These are phyloP conservation scores for Pestalotiopsis sp. DNA, from an alignment of 2,329 filamentous ascomycete species.

Conservation along the genomic window DNA sequence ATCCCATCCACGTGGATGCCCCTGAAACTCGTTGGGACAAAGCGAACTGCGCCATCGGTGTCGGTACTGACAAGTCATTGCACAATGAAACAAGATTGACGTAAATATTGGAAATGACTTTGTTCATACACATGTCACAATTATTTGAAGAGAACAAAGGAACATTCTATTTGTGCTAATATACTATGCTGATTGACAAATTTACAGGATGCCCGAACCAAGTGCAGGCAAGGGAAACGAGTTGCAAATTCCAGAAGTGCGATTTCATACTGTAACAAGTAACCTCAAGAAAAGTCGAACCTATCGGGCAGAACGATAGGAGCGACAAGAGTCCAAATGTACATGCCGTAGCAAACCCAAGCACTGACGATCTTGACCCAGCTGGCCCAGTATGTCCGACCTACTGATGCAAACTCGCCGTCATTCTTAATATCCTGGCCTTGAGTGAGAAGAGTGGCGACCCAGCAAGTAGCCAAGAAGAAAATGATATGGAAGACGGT, in stretches of 20 bases:
- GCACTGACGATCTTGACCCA: constrained; percentile 99
- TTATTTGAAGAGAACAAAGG: background rate
- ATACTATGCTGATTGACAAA: background rate
- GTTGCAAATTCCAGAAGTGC: background rate
- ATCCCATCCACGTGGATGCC: too few relatives aligned
- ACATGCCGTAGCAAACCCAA: constrained; percentile 95
- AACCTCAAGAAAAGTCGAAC: constrained; percentile 63
- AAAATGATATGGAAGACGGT: constrained; percentile 96
- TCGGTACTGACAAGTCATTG: too few relatives aligned
- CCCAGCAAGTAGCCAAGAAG: constrained; percentile 94
- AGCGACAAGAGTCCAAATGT: constrained; percentile 89
- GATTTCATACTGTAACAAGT: too few relatives aligned
- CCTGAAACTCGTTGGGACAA: too few relatives aligned
- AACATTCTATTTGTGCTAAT: background rate
- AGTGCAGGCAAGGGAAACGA: background rate
- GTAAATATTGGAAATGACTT: background rate
- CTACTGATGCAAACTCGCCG: constrained; percentile 86
- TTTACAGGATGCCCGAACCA: background rate
- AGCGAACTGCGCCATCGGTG: too few relatives aligned
- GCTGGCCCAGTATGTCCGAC: constrained; percentile 93
- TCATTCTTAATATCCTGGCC: constrained; percentile 62
- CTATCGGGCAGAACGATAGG: constrained; percentile 84
- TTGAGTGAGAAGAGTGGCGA: constrained; percentile 79
- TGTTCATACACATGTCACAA: background rate
- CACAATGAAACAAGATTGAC: too few relatives aligned